Conservation (phyloP, 305 asterid genomes). For the Vinca major region DNA sequence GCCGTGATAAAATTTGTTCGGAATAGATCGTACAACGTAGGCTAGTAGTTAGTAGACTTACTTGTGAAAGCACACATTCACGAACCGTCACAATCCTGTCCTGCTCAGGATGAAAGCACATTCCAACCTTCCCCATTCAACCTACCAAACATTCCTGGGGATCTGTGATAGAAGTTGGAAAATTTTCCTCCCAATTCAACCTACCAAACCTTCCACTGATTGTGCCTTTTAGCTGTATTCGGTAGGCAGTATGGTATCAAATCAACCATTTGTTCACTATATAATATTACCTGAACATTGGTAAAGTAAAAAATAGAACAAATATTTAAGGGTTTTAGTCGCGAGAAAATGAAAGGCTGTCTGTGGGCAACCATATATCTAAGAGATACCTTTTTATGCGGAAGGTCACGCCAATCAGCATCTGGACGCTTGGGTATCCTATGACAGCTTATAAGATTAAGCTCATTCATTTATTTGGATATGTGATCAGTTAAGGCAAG, state of each 20-base stretch:
- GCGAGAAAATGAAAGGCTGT: neutral
- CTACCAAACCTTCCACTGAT: slow-evolving; percentile 58
- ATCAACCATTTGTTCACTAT: slow-evolving; percentile 43
- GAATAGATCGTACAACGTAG: too few relatives aligned
- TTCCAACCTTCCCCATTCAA: slow-evolving; percentile 35
- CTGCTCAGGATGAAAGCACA: slow-evolving; percentile 26
- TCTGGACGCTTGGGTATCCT: slow-evolving; percentile 16
- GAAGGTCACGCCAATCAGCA: slow-evolving; percentile 49
- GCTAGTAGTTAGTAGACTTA: slow-evolving; percentile 16
- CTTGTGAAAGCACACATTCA: slow-evolving; percentile 47
- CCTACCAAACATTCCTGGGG: too few relatives aligned
- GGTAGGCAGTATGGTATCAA: slow-evolving; percentile 43
- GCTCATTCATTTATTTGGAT: slow-evolving; percentile 47
- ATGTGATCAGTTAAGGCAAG: slow-evolving; percentile 26
- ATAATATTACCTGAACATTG: slow-evolving; percentile 31
- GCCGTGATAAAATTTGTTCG: too few relatives aligned
- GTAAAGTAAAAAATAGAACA: neutral
- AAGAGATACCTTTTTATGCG: slow-evolving; percentile 35
- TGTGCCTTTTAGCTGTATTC: slow-evolving; percentile 50
- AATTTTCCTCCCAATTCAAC: slow-evolving; percentile 49
- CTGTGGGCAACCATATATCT: neutral
- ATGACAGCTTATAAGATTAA: slow-evolving; percentile 42
- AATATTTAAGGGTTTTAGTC: neutral
- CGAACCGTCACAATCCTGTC: slow-evolving; percentile 44
- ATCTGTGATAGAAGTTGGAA: slow-evolving; percentile 48